Evolutionary conservation across 352 stramenopile genomes (phyloP).

Genomic region (Globisporangium megalacanthum): DNA sequence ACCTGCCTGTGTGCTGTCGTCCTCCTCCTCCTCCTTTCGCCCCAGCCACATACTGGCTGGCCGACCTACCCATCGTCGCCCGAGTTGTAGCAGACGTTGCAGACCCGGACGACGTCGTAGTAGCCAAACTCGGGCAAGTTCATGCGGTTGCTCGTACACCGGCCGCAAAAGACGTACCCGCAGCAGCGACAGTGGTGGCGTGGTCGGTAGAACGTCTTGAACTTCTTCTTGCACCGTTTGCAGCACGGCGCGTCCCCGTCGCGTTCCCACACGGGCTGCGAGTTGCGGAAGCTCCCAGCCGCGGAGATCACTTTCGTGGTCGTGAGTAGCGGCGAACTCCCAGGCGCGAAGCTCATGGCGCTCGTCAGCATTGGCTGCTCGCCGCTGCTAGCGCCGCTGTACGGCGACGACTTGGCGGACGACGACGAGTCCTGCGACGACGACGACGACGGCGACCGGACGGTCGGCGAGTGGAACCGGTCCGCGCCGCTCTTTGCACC

Average conservation of each 20-base stretch:
- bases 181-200: conserved; percentile 82
- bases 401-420: conserved; percentile 7
- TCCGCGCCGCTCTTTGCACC: conserved; percentile 9
- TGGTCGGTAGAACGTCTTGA: conserved; percentile 78
- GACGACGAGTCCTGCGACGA: conserved; percentile 16
- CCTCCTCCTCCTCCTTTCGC: too few species aligned
- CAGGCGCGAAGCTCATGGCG: conserved; percentile 41
- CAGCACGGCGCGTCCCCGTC: conserved; percentile 79
- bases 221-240: conserved; percentile 89
- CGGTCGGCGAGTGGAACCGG: conserved; percentile 15
- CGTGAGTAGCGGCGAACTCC: conserved; percentile 57
- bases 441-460: conserved; percentile 15
- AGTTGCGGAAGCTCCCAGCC: conserved; percentile 53
- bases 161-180: conserved; percentile 79
- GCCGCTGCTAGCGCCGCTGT: conserved; percentile 5
- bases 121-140: conserved; percentile 84
- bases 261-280: conserved; percentile 80
- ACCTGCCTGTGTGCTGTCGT: not conserved
- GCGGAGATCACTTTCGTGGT: conserved; percentile 61
- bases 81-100: conserved; percentile 74
- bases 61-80: conserved; percentile 42
- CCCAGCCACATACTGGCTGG: too few species aligned
- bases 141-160: conserved; percentile 81
- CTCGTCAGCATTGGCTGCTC: conserved; percentile 19
- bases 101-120: conserved; percentile 83